Percentiles rank a stretch among this genome's conserved stretches.
phyloP scores from a whole-genome alignment of 257 asterid genomes.

The Fraxinus anomala region DNA sequence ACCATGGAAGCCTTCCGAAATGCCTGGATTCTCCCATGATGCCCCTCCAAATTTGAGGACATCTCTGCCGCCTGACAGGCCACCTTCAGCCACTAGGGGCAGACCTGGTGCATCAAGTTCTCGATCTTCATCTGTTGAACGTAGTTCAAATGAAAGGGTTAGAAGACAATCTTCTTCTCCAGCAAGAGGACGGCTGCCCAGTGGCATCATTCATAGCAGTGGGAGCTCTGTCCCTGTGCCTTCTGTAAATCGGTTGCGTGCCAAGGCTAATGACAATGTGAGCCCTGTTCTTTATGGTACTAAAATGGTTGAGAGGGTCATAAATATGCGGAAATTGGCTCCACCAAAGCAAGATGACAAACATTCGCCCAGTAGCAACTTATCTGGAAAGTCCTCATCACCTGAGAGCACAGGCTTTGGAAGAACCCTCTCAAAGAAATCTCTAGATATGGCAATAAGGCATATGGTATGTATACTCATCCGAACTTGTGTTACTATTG shows the following conservation, averaged over 20 bases:
- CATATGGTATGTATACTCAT: slow-evolving; percentile 73
- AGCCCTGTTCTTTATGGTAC: slow-evolving; percentile 85
- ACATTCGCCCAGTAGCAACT: slow-evolving; percentile 80
- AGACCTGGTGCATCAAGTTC: slow-evolving; percentile 88
- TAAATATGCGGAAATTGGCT: slow-evolving; percentile 89
- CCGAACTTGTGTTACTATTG: slow-evolving; percentile 9
- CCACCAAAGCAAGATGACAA: slow-evolving; percentile 88
- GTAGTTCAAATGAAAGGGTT: slow-evolving; percentile 75
- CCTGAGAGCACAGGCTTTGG: slow-evolving; percentile 96
- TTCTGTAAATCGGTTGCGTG: slow-evolving; percentile 64
- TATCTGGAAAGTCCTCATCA: slow-evolving; percentile 83
- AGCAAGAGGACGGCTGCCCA: slow-evolving; percentile 94
- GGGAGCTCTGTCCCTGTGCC: slow-evolving; percentile 93
- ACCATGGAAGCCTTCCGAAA: slow-evolving; percentile 95
- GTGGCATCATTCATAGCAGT: slow-evolving; percentile 68
- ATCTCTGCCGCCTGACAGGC: slow-evolving; percentile 75
- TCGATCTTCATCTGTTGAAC: slow-evolving; percentile 88
- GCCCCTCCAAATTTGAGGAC: slow-evolving; percentile 94
- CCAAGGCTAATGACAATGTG: slow-evolving; percentile 90
- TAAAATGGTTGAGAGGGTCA: slow-evolving; percentile 95
- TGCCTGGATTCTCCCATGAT: slow-evolving; percentile 95
- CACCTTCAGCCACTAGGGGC: slow-evolving; percentile 89
- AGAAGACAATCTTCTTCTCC: slow-evolving; percentile 97
- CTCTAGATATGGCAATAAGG: slow-evolving; percentile 97
- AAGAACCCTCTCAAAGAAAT: slow-evolving; percentile 91